Evolutionary conservation across 306 rosid genomes (phyloP).

Genomic region (Cyamopsis tetragonoloba): DNA sequence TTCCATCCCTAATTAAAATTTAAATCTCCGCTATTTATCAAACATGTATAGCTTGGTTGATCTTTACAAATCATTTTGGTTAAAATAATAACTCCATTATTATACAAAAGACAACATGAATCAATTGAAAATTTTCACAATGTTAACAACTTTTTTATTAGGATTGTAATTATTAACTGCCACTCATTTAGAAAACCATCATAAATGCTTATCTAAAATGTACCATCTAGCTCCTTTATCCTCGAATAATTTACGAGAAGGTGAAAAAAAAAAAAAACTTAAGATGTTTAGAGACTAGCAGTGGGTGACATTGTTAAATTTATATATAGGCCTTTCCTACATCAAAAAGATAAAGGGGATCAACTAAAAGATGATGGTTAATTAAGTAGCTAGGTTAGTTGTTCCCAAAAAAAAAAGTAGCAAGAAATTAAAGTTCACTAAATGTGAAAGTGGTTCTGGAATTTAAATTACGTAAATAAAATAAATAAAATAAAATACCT

Average conservation of each 20-base stretch:
- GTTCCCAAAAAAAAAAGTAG: too few relatives aligned
- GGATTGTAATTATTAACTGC: constrained; percentile 1
- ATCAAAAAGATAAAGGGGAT: background rate
- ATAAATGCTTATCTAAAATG: background rate
- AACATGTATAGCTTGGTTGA: background rate
- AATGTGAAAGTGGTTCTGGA: background rate
- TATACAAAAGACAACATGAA: background rate
- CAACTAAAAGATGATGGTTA: too few relatives aligned
- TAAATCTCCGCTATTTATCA: too few relatives aligned
- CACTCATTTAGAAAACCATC: background rate
- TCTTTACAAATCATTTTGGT: background rate
- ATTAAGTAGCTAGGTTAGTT: too few relatives aligned
- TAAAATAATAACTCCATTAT: background rate
- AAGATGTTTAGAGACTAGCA: background rate
- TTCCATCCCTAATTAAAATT: too few relatives aligned
- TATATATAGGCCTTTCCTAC: background rate
- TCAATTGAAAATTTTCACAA: background rate
- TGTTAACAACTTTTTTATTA: background rate
- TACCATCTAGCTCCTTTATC: background rate
- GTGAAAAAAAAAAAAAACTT: background rate
- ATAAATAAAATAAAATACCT: background rate
- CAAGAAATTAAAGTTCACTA: background rate
- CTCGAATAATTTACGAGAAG: background rate
- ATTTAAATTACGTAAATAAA: too few relatives aligned
- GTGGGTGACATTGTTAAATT: too few relatives aligned